These are phyloP conservation scores for Coleophoma eucalyptorum DNA, from an alignment of 2,329 filamentous ascomycete genomes.

Conservation along the genomic window DNA sequence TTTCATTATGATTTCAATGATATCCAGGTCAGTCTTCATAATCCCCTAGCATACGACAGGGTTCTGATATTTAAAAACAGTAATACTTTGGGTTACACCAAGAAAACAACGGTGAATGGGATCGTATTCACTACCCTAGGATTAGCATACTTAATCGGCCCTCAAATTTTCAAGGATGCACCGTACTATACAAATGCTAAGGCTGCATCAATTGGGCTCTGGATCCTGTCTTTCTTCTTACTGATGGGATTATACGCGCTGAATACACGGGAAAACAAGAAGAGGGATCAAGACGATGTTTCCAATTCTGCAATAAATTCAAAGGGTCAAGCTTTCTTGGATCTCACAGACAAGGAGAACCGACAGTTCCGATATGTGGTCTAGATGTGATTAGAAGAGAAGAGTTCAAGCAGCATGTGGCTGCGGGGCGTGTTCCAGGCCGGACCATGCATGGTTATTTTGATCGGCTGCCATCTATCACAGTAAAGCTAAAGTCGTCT, in stretches of 20 bases:
- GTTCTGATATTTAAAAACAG: not conserved
- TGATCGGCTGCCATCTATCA: too few species aligned
- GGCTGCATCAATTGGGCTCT: not conserved
- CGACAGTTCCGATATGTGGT: not conserved
- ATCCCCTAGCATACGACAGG: too few species aligned
- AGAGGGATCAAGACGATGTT: not conserved
- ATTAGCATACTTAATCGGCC: not conserved
- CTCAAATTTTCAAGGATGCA: not conserved
- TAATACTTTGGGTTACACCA: not conserved
- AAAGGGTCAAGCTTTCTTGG: constrained; percentile 1
- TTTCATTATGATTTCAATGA: not conserved
- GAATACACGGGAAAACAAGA: constrained; percentile 1
- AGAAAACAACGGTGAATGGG: not conserved
- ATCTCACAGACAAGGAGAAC: constrained; percentile 6
- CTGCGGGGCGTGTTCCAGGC: too few species aligned
- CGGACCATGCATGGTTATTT: too few species aligned
- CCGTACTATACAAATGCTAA: not conserved
- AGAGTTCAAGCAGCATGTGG: too few species aligned
- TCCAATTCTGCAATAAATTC: too few species aligned
- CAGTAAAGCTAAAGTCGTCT: too few species aligned
- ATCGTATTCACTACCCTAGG: not conserved
- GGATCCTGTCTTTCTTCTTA: not conserved
- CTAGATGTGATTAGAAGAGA: not conserved
- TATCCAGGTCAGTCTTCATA: not conserved
- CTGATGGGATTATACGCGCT: not conserved